Evolutionary conservation across 345 rosid species (phyloP).

Genomic region (Aurinia saxatilis): DNA sequence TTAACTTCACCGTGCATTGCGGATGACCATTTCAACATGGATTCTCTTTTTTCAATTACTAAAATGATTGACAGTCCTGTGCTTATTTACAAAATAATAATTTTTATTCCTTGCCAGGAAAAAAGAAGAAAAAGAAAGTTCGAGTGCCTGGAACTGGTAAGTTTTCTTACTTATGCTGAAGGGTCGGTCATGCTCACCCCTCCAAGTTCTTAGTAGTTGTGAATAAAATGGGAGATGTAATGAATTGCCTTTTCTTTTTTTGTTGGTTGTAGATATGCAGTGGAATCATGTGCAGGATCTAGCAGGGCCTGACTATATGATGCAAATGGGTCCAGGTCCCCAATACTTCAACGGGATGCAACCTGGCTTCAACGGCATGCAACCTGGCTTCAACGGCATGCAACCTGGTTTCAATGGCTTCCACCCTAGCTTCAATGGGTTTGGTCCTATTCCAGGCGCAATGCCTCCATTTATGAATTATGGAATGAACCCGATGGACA

Average conservation of each 20-base stretch:
- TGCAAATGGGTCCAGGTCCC: slow-evolving; percentile 72
- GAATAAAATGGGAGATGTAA: neutral
- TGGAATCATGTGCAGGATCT: slow-evolving; percentile 81
- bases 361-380: slow-evolving; percentile 32
- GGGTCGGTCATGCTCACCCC: neutral
- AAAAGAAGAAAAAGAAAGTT: slow-evolving; percentile 81
- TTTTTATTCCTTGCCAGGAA: slow-evolving; percentile 38
- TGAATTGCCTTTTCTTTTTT: neutral
- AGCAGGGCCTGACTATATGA: slow-evolving; percentile 76
- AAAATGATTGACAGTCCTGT: neutral
- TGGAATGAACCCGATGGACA: slow-evolving; percentile 27
- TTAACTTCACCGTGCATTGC: neutral
- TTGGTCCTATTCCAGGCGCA: slow-evolving; percentile 27
- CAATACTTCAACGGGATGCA: slow-evolving; percentile 59
- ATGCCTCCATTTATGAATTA: slow-evolving; percentile 31
- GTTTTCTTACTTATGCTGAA: neutral
- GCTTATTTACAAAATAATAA: neutral
- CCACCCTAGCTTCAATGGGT: slow-evolving; percentile 31
- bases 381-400: slow-evolving; percentile 34
- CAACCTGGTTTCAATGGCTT: slow-evolving; percentile 27
- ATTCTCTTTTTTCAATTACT: too few relatives aligned
- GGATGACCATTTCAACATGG: neutral
- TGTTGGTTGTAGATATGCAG: slow-evolving; percentile 46
- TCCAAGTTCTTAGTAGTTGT: neutral
- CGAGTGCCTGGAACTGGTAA: slow-evolving; percentile 20